These are phyloP conservation scores for Castanea crenata DNA, from an alignment of 306 rosid genomes.

Conservation along the genomic window DNA sequence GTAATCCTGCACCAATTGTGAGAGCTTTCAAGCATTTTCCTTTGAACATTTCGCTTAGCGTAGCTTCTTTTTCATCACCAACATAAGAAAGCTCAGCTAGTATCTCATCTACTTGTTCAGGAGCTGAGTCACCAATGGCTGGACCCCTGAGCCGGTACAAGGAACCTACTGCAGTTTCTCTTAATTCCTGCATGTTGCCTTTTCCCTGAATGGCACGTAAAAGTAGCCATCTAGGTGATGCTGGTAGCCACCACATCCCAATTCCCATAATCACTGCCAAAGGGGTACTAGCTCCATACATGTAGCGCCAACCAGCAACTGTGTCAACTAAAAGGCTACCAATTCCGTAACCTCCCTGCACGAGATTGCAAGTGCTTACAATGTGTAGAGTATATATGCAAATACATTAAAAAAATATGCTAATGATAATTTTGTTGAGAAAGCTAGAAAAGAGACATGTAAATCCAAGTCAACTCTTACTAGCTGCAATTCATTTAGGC, in stretches of 20 bases:
- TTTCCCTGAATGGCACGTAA: slow-evolving; percentile 72
- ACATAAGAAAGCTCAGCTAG: slow-evolving; percentile 66
- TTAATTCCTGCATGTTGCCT: slow-evolving; percentile 54
- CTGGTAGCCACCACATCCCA: slow-evolving; percentile 92
- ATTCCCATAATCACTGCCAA: slow-evolving; percentile 76
- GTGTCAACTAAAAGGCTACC: slow-evolving; percentile 80
- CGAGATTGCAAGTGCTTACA: slow-evolving; percentile 11
- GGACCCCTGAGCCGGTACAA: slow-evolving; percentile 65
- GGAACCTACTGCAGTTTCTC: slow-evolving; percentile 46
- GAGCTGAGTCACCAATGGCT: slow-evolving; percentile 49
- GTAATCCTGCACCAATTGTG: slow-evolving; percentile 70
- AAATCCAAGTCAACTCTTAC: slow-evolving; percentile 1
- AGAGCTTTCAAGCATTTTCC: slow-evolving; percentile 88
- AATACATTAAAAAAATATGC: neutral
- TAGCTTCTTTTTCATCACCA: slow-evolving; percentile 66
- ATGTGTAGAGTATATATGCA: neutral
- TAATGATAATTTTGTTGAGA: neutral
- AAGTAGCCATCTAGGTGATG: slow-evolving; percentile 94
- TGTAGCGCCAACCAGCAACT: slow-evolving; percentile 89
- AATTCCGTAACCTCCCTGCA: slow-evolving; percentile 78
- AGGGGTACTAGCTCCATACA: slow-evolving; percentile 65
- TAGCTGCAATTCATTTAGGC: slow-evolving; percentile 7
- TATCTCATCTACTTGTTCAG: slow-evolving; percentile 76
- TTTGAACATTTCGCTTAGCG: slow-evolving; percentile 62
- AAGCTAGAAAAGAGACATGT: slow-evolving; percentile 9